phyloP scores from a whole-genome alignment of 2,329 filamentous ascomycete genomes.

The Colletotrichum sidae region DNA sequence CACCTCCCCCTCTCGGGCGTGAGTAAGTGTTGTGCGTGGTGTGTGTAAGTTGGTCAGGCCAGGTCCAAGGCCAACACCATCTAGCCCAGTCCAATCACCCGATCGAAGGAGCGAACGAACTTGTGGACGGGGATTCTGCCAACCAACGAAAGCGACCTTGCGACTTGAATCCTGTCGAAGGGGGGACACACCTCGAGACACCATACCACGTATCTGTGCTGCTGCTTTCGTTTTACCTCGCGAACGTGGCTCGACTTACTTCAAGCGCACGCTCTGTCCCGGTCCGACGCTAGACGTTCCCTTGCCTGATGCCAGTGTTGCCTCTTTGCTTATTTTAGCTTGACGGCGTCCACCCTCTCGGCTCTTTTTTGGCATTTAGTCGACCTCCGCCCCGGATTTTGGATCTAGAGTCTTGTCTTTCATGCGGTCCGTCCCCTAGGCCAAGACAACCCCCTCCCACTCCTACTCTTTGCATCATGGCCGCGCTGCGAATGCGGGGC shows the following conservation, averaged over 20 bases:
- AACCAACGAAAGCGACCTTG: not conserved
- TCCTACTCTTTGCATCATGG: conserved; percentile 29
- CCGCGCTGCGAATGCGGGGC: conserved; percentile 35
- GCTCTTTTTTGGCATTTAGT: conserved; percentile 15
- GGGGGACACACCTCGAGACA: too few species aligned
- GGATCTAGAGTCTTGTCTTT: conserved; percentile 18
- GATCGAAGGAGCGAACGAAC: not conserved
- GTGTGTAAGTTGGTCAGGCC: not conserved
- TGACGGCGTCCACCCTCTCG: conserved; percentile 11
- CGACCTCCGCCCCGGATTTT: conserved; percentile 17
- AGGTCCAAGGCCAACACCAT: too few species aligned
- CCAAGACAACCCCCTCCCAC: conserved; percentile 13
- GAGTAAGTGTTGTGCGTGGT: conserved; percentile 4
- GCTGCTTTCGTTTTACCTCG: conserved; percentile 12
- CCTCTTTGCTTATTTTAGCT: conserved; percentile 16
- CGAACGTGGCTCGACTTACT: conserved; percentile 24
- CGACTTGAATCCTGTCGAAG: too few species aligned
- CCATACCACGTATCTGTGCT: not conserved
- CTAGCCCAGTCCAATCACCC: not conserved
- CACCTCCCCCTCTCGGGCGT: not conserved
- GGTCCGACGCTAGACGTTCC: conserved; percentile 17
- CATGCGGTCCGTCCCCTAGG: conserved; percentile 22
- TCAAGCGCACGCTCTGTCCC: conserved; percentile 22
- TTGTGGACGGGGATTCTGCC: conserved; percentile 6
- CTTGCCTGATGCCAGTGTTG: conserved; percentile 13